These are phyloP conservation scores for Basidiobolus heterosporus DNA, from an alignment of 371 early-diverging fungal species.

Conservation along the genomic window DNA sequence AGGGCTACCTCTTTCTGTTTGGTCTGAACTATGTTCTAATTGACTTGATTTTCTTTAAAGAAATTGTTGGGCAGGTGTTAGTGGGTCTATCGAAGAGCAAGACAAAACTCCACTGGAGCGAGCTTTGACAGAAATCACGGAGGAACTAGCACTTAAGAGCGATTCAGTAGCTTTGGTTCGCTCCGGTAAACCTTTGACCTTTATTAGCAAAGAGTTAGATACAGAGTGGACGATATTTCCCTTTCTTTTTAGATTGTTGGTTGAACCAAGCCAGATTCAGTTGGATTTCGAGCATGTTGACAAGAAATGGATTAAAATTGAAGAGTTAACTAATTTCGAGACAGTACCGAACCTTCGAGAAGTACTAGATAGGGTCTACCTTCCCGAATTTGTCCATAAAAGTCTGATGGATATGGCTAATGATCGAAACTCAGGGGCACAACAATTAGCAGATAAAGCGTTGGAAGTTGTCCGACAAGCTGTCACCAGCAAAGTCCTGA, in stretches of 20 bases:
- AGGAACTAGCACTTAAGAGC: neutral
- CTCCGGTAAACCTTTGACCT: constrained; percentile 1
- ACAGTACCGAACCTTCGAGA: constrained; percentile 4
- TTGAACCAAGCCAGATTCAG: neutral
- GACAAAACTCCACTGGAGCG: constrained; percentile 4
- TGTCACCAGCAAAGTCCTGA: neutral
- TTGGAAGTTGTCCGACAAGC: constrained; percentile 1
- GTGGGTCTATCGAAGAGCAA: constrained; percentile 3
- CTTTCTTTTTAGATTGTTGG: constrained; percentile 2
- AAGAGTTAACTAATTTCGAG: neutral
- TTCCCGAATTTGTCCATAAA: constrained; percentile 1
- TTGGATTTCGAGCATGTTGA: constrained; percentile 6
- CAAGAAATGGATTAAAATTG: constrained; percentile 3
- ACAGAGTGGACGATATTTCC: constrained; percentile 5
- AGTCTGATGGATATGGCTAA: constrained; percentile 1
- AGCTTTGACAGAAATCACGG: constrained; percentile 4
- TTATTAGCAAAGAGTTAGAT: neutral
- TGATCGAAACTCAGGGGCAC: constrained; percentile 5
- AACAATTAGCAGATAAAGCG: constrained; percentile 4
- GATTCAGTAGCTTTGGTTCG: constrained; percentile 1
- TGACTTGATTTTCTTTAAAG: neutral
- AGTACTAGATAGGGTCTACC: constrained; percentile 5
- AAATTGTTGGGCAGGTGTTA: constrained; percentile 5
- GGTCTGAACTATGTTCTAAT: neutral
- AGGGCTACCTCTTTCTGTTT: too few species aligned